Evolutionary conservation across 176 grass and related monocot species (phyloP).

Genomic region (Themeda triandra): DNA sequence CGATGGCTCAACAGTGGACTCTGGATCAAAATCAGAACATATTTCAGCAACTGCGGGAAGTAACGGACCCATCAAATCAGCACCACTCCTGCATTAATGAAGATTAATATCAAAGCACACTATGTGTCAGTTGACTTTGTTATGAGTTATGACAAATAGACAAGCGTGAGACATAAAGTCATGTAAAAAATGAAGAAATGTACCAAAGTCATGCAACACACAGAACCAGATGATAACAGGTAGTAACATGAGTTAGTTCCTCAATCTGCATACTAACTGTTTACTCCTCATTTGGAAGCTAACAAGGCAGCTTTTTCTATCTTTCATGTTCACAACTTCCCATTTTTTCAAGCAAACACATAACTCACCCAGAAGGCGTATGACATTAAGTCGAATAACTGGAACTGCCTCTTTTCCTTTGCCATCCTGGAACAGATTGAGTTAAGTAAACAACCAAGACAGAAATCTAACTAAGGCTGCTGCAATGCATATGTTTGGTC

Average conservation of each 20-base stretch:
- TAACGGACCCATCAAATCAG: conserved; percentile 93
- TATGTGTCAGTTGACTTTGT: conserved; percentile 8
- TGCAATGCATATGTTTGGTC: conserved; percentile 26
- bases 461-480: conserved; percentile 30
- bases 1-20: conserved; percentile 83
- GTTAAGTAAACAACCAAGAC: conserved; percentile 32
- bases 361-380: conserved; percentile 82
- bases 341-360: conserved; percentile 90
- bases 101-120: conserved; percentile 17
- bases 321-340: conserved; percentile 96
- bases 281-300: conserved; percentile 11
- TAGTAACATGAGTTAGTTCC: background rate
- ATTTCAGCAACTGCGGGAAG: conserved; percentile 97
- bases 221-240: conserved; percentile 9
- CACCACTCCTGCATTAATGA: conserved; percentile 79
- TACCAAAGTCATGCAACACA: conserved; percentile 22
- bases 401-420: conserved; percentile 90
- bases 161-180: conserved; percentile 13
- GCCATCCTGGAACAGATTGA: conserved; percentile 57
- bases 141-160: background rate
- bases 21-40: conserved; percentile 98
- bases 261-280: conserved; percentile 5
- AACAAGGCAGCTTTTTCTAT: background rate
- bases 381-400: conserved; percentile 82
- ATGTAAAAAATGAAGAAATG: conserved; percentile 15